These are phyloP conservation scores for Phylloporus sp. DNA, from an alignment of 1,284 basidiomycete genomes.

Conservation along the genomic window DNA sequence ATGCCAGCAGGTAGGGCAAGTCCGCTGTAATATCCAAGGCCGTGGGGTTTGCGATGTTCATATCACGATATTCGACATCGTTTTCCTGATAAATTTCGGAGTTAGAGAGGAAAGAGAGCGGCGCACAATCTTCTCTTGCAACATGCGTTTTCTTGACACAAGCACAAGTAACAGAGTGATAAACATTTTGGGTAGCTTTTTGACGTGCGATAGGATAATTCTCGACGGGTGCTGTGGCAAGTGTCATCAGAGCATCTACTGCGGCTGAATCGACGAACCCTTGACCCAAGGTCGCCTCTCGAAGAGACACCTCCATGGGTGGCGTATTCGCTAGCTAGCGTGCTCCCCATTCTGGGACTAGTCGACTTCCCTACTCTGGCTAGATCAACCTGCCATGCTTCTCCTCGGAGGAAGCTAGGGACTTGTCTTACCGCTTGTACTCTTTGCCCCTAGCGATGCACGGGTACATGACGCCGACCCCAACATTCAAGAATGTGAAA, in stretches of 20 bases:
- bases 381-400: conserved; percentile 39
- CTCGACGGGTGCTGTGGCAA: neutral
- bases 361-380: neutral
- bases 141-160: neutral
- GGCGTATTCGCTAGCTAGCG: neutral
- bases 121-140: neutral
- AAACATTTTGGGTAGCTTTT: neutral
- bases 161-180: neutral
- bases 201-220: neutral
- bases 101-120: neutral
- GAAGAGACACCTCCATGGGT: no score
- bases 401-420: conserved; percentile 57
- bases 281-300: neutral
- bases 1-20: neutral
- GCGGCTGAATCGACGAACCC: neutral
- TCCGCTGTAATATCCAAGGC: no score
- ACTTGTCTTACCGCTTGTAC: conserved; percentile 41
- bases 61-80: neutral
- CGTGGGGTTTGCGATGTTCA: no score
- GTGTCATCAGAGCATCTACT: neutral
- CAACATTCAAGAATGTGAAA: conserved; percentile 2
- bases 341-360: neutral
- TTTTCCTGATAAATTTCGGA: neutral
- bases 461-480: neutral
- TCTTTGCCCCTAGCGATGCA: neutral